phyloP scores from a whole-genome alignment of 108 stramenopile genomes.

The Chaetoceros tenuissimus region DNA sequence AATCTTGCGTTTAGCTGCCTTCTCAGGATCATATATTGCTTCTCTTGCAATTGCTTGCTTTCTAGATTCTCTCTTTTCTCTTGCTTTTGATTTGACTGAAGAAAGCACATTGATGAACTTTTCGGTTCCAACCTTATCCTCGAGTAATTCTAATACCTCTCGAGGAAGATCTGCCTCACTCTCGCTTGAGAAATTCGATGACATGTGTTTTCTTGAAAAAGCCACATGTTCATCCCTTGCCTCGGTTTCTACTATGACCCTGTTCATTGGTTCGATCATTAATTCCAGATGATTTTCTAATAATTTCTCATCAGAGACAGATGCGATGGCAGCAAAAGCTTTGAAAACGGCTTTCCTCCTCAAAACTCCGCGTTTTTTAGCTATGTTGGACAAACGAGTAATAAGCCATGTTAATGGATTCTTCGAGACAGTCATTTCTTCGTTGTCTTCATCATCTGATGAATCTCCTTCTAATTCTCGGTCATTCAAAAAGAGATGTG shows the following conservation, averaged over 20 bases:
- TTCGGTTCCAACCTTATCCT: slow-evolving; percentile 54
- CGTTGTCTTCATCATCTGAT: slow-evolving; percentile 9
- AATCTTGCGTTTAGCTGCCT: slow-evolving; percentile 60
- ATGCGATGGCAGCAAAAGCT: slow-evolving; percentile 71
- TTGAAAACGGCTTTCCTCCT: slow-evolving; percentile 73
- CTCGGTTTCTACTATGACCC: slow-evolving; percentile 56
- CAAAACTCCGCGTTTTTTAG: slow-evolving; percentile 56
- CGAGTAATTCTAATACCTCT: slow-evolving; percentile 65
- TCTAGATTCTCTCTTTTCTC: slow-evolving; percentile 59
- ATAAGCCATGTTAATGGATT: slow-evolving; percentile 64
- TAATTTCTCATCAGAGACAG: slow-evolving; percentile 26
- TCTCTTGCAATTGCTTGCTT: slow-evolving; percentile 54
- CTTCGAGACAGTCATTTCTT: slow-evolving; percentile 13
- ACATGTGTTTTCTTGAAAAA: neutral
- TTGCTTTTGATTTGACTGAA: slow-evolving; percentile 56
- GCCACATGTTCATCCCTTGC: slow-evolving; percentile 21
- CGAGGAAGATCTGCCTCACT: slow-evolving; percentile 35
- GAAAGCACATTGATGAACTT: slow-evolving; percentile 55
- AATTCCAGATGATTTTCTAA: slow-evolving; percentile 55
- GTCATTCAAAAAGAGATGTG: slow-evolving; percentile 39
- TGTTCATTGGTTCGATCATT: slow-evolving; percentile 73
- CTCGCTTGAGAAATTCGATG: slow-evolving; percentile 6
- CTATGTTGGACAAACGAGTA: slow-evolving; percentile 67
- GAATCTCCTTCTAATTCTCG: neutral
- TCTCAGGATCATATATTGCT: slow-evolving; percentile 55